A percentile compares a stretch with the other conserved stretches of the same genome.
These are phyloP conservation scores for Candida anutae DNA, from an alignment of 1,139 yeast species.

Conservation along the genomic window DNA sequence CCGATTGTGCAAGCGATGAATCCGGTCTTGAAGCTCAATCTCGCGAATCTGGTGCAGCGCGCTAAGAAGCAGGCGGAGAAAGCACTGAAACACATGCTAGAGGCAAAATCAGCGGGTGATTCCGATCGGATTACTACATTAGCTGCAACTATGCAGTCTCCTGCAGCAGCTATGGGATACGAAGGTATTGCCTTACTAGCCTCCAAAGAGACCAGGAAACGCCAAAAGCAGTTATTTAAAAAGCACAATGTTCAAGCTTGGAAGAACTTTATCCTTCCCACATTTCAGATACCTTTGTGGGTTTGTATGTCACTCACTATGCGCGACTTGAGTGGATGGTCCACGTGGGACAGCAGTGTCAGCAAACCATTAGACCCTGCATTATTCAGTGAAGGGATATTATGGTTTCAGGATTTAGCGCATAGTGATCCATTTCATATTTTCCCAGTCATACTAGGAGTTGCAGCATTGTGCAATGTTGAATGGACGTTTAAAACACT, in stretches of 20 bases:
- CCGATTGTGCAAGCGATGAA: constrained; percentile 68
- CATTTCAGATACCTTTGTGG: constrained; percentile 87
- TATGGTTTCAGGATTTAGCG: constrained; percentile 57
- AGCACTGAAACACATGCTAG: too few species aligned
- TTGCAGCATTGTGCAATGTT: constrained; percentile 63
- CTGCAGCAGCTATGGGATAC: constrained; percentile 49
- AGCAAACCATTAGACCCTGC: constrained; percentile 48
- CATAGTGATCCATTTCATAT: constrained; percentile 54
- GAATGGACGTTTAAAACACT: constrained; percentile 66
- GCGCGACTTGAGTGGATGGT: constrained; percentile 72
- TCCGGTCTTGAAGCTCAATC: constrained; percentile 65
- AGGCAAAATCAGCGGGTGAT: constrained; percentile 3
- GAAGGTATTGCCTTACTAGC: constrained; percentile 72
- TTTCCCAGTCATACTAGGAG: constrained; percentile 66
- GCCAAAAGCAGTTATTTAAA: constrained; percentile 64
- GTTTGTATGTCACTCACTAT: constrained; percentile 67
- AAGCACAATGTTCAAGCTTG: constrained; percentile 66
- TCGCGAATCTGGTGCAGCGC: constrained; percentile 49
- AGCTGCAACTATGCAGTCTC: constrained; percentile 12
- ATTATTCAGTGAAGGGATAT: constrained; percentile 46
- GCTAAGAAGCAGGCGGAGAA: constrained; percentile 25
- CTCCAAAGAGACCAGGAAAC: constrained; percentile 66
- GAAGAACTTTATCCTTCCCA: constrained; percentile 70
- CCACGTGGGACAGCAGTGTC: constrained; percentile 38
- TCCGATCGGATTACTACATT: constrained; percentile 5